Evolutionary conservation across 352 stramenopile species (phyloP), one percentile per base, ranked within the genome.

Genomic region (Phytopythium cucurbitacearum): DNA sequence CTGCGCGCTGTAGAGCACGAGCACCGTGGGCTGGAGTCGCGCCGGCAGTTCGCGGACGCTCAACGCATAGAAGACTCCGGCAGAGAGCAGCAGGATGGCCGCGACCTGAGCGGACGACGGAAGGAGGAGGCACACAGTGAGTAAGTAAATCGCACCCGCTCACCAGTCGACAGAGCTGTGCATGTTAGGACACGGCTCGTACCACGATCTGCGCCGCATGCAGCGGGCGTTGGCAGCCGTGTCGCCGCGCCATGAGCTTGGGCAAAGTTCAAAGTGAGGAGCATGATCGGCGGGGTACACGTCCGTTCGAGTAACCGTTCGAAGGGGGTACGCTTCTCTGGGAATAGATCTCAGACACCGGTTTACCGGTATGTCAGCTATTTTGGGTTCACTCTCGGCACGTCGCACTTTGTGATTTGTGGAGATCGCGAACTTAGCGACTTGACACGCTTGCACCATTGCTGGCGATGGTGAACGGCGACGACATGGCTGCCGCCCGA

Each of bases 141-240:
- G 21, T 28, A 28, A 28, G 45, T 5, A 39, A 28, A 51, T 8
- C 11, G 6, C 11, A 6, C 7, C 0, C n/a, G 53, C 9, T 16
- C 13, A 46, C 56, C 48, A 28, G 43, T 16, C 43, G 16, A 21
- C 7, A 37, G 21, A 49, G 44, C 1, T 28, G 44, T 11, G 37
- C 5, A 28, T 28, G 21, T 28, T 28, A 28, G 21, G 21, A 28
- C 21, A 28, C 21, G 21, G 21, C 13, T 59, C 55, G 33, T 50
- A 81, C 71, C 53, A 65, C 62, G 42, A 74, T 32, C 49, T 81
- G 71, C 9, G 66, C 65, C 39, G 57, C 39, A 40, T 79, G 63
- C 45, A 79, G 63, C 15, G 74, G 74, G 41, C 53, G 51, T 64
- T 82, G 53, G 51, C 71, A 84, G 39, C 72, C 76, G 35, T 84